These are phyloP conservation scores for Aspergillus funiculosus DNA, from an alignment of 495 filamentous ascomycete species.

Conservation along the genomic window DNA sequence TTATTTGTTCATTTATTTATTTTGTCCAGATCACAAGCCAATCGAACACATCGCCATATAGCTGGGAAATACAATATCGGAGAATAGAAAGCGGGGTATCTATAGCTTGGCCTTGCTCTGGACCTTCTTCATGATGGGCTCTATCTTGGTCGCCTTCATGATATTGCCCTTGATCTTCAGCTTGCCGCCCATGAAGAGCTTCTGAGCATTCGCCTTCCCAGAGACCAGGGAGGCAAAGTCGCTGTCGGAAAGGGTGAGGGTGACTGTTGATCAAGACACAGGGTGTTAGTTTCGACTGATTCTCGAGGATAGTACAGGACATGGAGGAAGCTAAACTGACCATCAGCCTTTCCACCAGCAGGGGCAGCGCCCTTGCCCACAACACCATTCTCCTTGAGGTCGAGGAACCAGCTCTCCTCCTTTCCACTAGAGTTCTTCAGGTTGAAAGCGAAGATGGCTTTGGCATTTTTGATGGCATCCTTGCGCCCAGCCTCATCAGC, in stretches of 20 bases:
- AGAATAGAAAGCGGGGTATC: slow-evolving; percentile 28
- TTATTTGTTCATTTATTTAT: neutral
- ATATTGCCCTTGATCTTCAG: slow-evolving; percentile 97
- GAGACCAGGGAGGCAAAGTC: slow-evolving; percentile 78
- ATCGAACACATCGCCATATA: slow-evolving; percentile 5
- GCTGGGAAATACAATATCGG: slow-evolving; percentile 4
- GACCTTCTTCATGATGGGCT: slow-evolving; percentile 88
- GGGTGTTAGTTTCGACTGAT: slow-evolving; percentile 4
- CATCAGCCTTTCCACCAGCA: slow-evolving; percentile 69
- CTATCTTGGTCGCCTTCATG: slow-evolving; percentile 98
- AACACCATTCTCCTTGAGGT: slow-evolving; percentile 82
- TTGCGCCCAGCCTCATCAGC: slow-evolving; percentile 68
- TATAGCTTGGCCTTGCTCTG: slow-evolving; percentile 76
- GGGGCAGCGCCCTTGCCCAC: slow-evolving; percentile 69
- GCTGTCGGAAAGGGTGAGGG: slow-evolving; percentile 72
- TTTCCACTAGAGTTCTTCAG: slow-evolving; percentile 80
- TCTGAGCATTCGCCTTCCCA: slow-evolving; percentile 91
- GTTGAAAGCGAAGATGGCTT: slow-evolving; percentile 84
- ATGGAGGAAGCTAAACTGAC: slow-evolving; percentile 45
- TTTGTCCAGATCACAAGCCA: neutral
- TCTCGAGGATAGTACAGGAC: neutral
- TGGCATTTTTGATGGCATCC: slow-evolving; percentile 80
- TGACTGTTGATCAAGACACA: slow-evolving; percentile 51
- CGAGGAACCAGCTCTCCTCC: slow-evolving; percentile 85
- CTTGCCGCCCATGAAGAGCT: slow-evolving; percentile 93